Conservation (phyloP, 73 alveolate genomes). For the Paramecium pentaurelia region DNA sequence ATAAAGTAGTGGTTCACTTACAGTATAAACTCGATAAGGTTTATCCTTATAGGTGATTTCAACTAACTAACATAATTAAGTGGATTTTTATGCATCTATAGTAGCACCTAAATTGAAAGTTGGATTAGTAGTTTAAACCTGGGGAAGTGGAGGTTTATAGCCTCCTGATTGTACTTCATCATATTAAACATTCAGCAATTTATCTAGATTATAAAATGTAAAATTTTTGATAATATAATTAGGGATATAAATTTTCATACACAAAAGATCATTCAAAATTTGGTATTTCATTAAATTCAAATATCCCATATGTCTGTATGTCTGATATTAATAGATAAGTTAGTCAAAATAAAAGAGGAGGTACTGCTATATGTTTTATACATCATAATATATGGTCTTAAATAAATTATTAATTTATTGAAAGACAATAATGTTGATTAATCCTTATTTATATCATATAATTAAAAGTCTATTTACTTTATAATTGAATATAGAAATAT, state of each 20-base stretch:
- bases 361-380: constrained; percentile 43
- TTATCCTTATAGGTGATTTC: not conserved
- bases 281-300: constrained; percentile 27
- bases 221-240: not conserved
- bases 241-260: constrained; percentile 30
- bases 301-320: not conserved
- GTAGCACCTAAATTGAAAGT: constrained; percentile 35
- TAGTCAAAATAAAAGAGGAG: constrained; percentile 54
- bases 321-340: constrained; percentile 49
- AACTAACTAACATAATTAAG: constrained; percentile 4
- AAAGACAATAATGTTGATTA: not conserved
- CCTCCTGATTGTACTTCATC: not conserved
- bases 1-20: not conserved
- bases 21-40: not conserved
- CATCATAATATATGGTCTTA: not conserved
- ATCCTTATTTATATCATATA: not conserved
- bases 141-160: constrained; percentile 47
- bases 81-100: constrained; percentile 20
- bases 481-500: not conserved
- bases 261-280: constrained; percentile 59
- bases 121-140: constrained; percentile 34
- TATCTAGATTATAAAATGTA: not conserved
- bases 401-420: not conserved
- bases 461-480: no score
- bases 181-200: not conserved